Base-by-base conservation (phyloP, 768 basidiomycete genomes). In the Suillus fuscotomentosus region DNA sequence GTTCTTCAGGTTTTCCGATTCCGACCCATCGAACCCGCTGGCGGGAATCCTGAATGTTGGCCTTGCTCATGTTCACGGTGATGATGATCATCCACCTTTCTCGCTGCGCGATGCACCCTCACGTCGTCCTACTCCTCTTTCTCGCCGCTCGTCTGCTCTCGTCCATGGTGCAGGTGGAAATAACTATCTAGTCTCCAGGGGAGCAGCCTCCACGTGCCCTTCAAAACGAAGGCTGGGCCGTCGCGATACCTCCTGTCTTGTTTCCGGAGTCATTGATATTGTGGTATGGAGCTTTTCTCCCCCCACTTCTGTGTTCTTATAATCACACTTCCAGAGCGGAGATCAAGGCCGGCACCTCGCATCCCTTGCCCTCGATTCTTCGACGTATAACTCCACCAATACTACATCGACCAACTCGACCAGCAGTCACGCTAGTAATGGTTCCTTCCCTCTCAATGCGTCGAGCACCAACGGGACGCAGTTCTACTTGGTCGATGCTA, bases 221-320 rank as follows among this genome's bases (percentile, higher is more conserved):
- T 34, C 31, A 54, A 54, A 31, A 34, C 17, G 51, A 54, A 54
- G 53, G 11, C 53, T 54, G 20, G 31, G 53, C 31, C 53, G 27
- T 63, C 65, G 67, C 9, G 70, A 62, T 61, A 68, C 66, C 53
- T 63, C 57, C 36, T 63, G 60, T 11, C 75, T 76, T 3, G 79
- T 76, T 9, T 71, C 77, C 9, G 86, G 87, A 5, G 76, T 63
- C 3, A 74, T 88, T 55, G 79, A 83, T 66, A 81, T 88, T 65
- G 73, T 84, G 77, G 87, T 81, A 65, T 60, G 81, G 76, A 14
- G 13, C 55, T 4, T 27, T 39, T 57, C 2, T 54, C 5, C 10
- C 10, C 13, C 2, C 3, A 15, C 15, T 57, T 57, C 39, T 39
- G 1, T 20, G 20, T 17, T 20, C 56, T 57, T 27, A 41, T 36